Evolutionary conservation across 2,329 filamentous ascomycete genomes (phyloP).

Genomic region (Cladosporium phlei): DNA sequence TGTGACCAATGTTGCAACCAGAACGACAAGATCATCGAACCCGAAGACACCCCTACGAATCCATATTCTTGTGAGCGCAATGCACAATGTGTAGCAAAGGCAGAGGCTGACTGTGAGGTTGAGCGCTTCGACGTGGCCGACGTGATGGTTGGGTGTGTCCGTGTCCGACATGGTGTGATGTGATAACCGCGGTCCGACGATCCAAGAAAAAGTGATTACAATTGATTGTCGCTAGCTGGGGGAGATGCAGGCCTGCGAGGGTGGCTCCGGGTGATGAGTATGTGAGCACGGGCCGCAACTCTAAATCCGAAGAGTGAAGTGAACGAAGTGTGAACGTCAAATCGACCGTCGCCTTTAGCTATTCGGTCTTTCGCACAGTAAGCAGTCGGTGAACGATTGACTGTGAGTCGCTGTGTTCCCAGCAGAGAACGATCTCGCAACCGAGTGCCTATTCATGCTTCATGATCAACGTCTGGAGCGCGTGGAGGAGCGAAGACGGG

Average conservation of each 20-base stretch:
- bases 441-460: constrained; percentile 8
- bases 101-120: constrained; percentile 30
- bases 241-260: background rate
- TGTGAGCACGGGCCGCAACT: background rate
- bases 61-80: constrained; percentile 27
- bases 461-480: constrained; percentile 1
- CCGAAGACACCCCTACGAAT: constrained; percentile 28
- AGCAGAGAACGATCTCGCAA: background rate
- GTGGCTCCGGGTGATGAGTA: background rate
- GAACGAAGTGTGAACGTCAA: constrained; percentile 4
- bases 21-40: constrained; percentile 28
- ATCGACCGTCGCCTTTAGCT: background rate
- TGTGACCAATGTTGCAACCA: constrained; percentile 25
- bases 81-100: constrained; percentile 28
- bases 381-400: background rate
- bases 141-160: background rate
- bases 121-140: constrained; percentile 15
- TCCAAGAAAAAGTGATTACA: constrained; percentile 2
- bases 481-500: background rate
- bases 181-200: constrained; percentile 3
- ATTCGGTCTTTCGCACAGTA: constrained; percentile 1
- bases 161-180: constrained; percentile 8
- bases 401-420: background rate
- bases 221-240: background rate
- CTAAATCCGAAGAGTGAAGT: constrained; percentile 5